phyloP scores from a whole-genome alignment of 495 filamentous ascomycete species.

The Schizothecium vesticola region DNA sequence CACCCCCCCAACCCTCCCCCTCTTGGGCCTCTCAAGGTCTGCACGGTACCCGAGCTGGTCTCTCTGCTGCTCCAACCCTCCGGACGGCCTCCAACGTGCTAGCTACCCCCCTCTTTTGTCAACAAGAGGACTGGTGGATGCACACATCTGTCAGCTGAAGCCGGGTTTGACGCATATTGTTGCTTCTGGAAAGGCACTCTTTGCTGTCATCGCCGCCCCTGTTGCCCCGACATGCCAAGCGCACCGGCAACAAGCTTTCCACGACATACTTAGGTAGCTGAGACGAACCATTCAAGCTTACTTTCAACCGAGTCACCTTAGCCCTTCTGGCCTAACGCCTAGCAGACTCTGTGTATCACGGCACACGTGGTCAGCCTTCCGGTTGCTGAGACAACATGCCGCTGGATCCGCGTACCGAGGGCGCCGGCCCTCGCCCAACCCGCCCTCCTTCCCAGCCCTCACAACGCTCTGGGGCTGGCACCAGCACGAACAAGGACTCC shows the following conservation, averaged over 20 bases:
- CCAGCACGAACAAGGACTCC: constrained; percentile 5
- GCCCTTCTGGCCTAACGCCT: not conserved
- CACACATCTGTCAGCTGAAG: not conserved
- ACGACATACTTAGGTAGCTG: not conserved
- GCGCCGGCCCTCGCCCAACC: constrained; percentile 13
- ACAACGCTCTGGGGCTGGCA: constrained; percentile 17
- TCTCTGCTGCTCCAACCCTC: not conserved
- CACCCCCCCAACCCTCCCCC: not conserved
- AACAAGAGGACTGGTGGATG: not conserved
- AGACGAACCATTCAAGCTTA: not conserved
- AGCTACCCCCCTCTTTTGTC: not conserved
- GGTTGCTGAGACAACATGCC: constrained; percentile 14
- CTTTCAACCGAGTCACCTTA: not conserved
- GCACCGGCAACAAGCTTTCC: not conserved
- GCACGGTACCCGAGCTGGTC: not conserved
- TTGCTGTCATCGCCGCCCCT: not conserved
- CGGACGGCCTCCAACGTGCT: not conserved
- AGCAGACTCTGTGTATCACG: not conserved
- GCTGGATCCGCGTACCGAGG: constrained; percentile 11
- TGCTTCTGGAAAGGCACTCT: not conserved
- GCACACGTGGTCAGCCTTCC: not conserved
- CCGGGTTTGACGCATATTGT: not conserved
- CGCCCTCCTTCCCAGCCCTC: constrained; percentile 24
- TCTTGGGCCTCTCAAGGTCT: not conserved
- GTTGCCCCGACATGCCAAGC: not conserved